Evolutionary conservation across 805 yeast genomes (phyloP).

Genomic region (Lipomyces yamanashiensis): DNA sequence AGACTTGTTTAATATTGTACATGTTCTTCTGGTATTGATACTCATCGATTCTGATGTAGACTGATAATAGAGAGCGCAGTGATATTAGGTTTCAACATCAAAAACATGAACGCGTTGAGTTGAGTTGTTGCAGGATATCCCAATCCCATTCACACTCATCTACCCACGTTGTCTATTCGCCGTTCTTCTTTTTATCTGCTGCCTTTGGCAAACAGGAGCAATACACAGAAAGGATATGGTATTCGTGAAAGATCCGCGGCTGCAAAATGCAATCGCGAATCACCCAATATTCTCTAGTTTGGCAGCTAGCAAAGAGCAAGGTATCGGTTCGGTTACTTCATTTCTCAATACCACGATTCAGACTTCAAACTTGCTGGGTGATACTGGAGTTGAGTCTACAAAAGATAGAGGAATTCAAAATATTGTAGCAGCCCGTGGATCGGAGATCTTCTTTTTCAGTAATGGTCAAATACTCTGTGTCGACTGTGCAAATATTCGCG

Average conservation of each 20-base stretch:
- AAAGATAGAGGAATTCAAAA: constrained; percentile 5
- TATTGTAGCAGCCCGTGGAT: constrained; percentile 27
- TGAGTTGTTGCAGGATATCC: too few species aligned
- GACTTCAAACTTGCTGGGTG: not conserved
- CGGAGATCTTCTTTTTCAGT: constrained; percentile 25
- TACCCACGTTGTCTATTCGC: too few species aligned
- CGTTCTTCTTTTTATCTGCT: not conserved
- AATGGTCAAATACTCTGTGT: constrained; percentile 28
- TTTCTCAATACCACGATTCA: not conserved
- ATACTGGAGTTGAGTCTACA: not conserved
- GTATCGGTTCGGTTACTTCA: not conserved
- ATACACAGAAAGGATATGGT: constrained; percentile 5
- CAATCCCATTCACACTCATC: too few species aligned
- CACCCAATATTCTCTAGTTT: constrained; percentile 27
- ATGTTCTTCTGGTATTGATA: not conserved
- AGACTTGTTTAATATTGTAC: not conserved
- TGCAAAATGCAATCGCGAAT: constrained; percentile 19
- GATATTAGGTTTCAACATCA: too few species aligned
- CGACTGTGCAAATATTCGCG: constrained; percentile 20
- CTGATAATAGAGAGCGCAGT: too few species aligned
- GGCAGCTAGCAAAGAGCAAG: not conserved
- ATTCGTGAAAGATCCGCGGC: constrained; percentile 14
- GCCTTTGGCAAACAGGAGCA: not conserved
- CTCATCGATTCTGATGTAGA: too few species aligned
- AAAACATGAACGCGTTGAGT: too few species aligned